Evolutionary conservation across 73 alveolate genomes (phyloP).

Genomic region (Halteria grandinella): DNA sequence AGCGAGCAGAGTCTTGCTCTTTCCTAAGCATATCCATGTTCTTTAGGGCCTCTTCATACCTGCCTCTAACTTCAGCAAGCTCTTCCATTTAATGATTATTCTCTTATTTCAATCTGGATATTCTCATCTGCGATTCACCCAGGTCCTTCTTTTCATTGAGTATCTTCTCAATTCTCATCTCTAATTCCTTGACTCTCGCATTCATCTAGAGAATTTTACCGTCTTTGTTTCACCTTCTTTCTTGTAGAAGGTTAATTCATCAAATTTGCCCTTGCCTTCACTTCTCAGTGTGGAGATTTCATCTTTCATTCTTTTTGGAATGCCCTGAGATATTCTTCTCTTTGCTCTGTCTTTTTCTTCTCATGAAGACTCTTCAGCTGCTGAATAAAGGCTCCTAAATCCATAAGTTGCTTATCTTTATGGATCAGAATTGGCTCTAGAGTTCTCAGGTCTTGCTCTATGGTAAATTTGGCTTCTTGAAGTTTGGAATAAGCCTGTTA

Average conservation of each 20-base stretch:
- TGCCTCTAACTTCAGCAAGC: neutral
- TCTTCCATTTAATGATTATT: neutral
- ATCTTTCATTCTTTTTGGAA: neutral
- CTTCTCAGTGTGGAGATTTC: too few relatives aligned
- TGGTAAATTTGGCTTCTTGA: neutral
- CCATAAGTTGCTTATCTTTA: neutral
- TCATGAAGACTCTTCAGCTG: neutral
- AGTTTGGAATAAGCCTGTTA: neutral
- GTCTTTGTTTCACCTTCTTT: conserved; percentile 3
- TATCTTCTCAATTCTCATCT: too few relatives aligned
- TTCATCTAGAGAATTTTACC: neutral
- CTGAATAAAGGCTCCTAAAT: neutral
- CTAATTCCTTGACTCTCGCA: neutral
- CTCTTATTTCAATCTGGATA: neutral
- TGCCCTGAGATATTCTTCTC: conserved; percentile 27
- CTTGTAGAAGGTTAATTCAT: neutral
- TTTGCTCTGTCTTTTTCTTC: neutral
- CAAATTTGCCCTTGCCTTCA: too few relatives aligned
- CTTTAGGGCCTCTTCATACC: neutral
- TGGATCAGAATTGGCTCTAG: neutral
- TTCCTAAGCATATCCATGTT: neutral
- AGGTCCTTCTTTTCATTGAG: too few relatives aligned
- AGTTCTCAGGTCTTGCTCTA: too few relatives aligned
- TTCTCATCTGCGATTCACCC: too few relatives aligned
- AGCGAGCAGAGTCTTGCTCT: neutral